Evolutionary conservation across 129 eudicot genomes (phyloP), one percentile per base, ranked within the genome.

Genomic region (Daucus carota): DNA sequence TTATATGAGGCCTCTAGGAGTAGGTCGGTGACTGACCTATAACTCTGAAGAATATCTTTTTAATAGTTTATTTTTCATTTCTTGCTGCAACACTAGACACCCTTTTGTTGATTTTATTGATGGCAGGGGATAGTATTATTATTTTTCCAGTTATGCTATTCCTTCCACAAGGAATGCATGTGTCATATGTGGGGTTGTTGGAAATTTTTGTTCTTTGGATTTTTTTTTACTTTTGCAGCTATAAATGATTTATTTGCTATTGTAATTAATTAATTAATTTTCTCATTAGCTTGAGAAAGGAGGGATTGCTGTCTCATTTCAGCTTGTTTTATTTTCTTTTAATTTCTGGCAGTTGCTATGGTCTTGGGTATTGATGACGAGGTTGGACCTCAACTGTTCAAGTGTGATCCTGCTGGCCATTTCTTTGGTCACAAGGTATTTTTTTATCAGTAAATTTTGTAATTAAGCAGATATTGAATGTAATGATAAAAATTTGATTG

Each of bases 341-440:
- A 22, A 70, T 71, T 71, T 42, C 11, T 63, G 71, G 69, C 74
- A 94, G 99, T 94, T 80, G 97, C 99, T 57, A 94, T 94, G 97
- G 84, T 94, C 73, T 77, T 94, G 93, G 99, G 97, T 69, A 89
- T 94, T 79, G 99, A 94, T 80, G 97, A 91, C 54, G 97, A 94
- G 84, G 85, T 76, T 74, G 99, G 99, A 22, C 99, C 99, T 72
- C 82, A 83, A 74, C 92, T 94, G 46, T 94, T 94, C 73, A 94
- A 94, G 80, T 94, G 99, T 84, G 99, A 94, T 75, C 99, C 99
- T 75, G 99, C 99, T 36, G 99, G 99, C 75, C 99, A 94, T 71
- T 94, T 91, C 83, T 91, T 81, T 74, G 99, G 99, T 73, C 99
- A 94, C 47, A 94, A 91, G 93, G 99, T 94, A 80, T 54, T 54